Evolutionary conservation across 2,329 filamentous ascomycete species (phyloP).

Genomic region (Sarocladiaceae sp.): DNA sequence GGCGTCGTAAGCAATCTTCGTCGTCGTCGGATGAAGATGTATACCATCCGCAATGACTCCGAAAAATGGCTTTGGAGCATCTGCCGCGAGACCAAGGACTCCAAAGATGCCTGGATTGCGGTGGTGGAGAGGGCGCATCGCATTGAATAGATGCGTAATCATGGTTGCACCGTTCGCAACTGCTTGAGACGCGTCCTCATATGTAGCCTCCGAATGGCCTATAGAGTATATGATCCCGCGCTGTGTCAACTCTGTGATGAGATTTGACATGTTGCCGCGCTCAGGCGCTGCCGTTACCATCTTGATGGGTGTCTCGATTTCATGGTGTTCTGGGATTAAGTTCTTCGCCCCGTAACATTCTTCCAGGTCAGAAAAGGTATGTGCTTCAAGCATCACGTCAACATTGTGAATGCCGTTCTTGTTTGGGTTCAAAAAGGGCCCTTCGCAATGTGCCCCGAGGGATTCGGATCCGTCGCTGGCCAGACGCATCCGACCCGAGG

Average conservation of each 20-base stretch:
- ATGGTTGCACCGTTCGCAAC: constrained; percentile 75
- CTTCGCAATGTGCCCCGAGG: constrained; percentile 86
- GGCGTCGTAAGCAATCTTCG: constrained; percentile 85
- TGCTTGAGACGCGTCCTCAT: constrained; percentile 71
- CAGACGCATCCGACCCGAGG: constrained; percentile 57
- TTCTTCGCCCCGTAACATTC: constrained; percentile 71
- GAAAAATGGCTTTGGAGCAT: constrained; percentile 65
- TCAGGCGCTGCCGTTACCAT: constrained; percentile 89
- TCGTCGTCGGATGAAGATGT: constrained; percentile 80
- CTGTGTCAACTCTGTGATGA: constrained; percentile 63
- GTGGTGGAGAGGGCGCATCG: constrained; percentile 87
- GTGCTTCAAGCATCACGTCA: constrained; percentile 63
- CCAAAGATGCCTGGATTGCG: constrained; percentile 90
- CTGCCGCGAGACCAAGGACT: constrained; percentile 66
- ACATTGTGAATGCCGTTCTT: constrained; percentile 85
- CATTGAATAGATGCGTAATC: constrained; percentile 93
- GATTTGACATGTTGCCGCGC: constrained; percentile 61
- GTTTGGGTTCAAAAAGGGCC: constrained; percentile 76
- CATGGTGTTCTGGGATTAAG: constrained; percentile 38
- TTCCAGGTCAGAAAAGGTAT: constrained; percentile 62
- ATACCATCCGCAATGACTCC: constrained; percentile 89
- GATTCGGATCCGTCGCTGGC: constrained; percentile 75
- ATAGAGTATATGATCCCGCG: constrained; percentile 73
- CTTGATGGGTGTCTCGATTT: constrained; percentile 50
- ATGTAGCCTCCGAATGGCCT: constrained; percentile 83